Evolutionary conservation across 495 filamentous ascomycete genomes (phyloP).

Genomic region (Podospora tetraspora): DNA sequence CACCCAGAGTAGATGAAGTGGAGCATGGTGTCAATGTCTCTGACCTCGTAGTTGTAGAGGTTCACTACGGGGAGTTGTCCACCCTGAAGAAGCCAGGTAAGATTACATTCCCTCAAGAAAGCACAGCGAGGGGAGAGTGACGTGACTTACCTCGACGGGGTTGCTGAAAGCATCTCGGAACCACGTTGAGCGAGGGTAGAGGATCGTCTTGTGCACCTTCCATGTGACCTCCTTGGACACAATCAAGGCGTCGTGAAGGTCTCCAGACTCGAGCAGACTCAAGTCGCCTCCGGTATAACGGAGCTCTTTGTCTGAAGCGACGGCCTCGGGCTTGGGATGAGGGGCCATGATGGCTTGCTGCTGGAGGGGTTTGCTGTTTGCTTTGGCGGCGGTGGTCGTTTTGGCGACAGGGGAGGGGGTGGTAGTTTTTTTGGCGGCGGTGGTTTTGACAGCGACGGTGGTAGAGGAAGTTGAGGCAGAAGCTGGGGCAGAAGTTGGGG

Average conservation of each 20-base stretch:
- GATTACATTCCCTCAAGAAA: neutral
- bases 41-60: neutral
- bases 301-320: too few relatives aligned
- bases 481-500: too few relatives aligned
- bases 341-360: too few relatives aligned
- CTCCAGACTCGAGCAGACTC: slow-evolving; percentile 14
- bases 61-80: slow-evolving; percentile 4
- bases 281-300: neutral
- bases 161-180: slow-evolving; percentile 11
- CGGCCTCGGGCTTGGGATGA: too few relatives aligned
- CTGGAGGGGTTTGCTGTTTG: too few relatives aligned
- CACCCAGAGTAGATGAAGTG: slow-evolving; percentile 17
- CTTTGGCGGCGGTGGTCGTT: too few relatives aligned
- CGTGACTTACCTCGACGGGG: neutral
- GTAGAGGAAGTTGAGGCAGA: too few relatives aligned
- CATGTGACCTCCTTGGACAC: slow-evolving; percentile 9
- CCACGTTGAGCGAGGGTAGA: slow-evolving; percentile 16
- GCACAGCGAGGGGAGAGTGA: neutral
- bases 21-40: slow-evolving; percentile 6
- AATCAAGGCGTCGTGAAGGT: slow-evolving; percentile 15
- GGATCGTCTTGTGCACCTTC: slow-evolving; percentile 20
- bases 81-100: neutral
- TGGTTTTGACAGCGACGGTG: too few relatives aligned
- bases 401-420: too few relatives aligned
- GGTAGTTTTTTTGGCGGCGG: too few relatives aligned